phyloP scores from a whole-genome alignment of 139 green algal genomes.

The Haematococcus sp. region DNA sequence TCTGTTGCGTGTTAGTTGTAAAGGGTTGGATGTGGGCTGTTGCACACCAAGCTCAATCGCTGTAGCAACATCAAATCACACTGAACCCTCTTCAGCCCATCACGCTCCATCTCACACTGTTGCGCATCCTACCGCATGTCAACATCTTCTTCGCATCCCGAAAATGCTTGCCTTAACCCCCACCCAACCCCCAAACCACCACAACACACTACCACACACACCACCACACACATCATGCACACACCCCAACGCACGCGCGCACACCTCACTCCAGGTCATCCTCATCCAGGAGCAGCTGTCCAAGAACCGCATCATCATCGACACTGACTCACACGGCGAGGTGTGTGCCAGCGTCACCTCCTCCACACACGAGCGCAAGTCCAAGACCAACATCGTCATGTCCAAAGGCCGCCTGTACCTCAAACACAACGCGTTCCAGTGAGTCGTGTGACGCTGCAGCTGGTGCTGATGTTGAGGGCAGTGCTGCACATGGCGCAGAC shows the following conservation, averaged over 20 bases:
- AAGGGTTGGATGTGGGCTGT: no score
- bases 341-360: slow-evolving; percentile 69
- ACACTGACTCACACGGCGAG: slow-evolving; percentile 68
- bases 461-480: not conserved
- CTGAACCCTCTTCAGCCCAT: no score
- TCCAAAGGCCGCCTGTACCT: slow-evolving; percentile 86
- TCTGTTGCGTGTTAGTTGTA: no score
- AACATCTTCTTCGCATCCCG: no score
- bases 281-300: slow-evolving; percentile 99
- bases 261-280: slow-evolving; percentile 83
- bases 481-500: not conserved
- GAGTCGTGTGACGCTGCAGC: slow-evolving; percentile 40
- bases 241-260: not conserved
- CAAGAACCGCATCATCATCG: slow-evolving; percentile 99
- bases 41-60: no score
- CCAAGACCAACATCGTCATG: slow-evolving; percentile 93
- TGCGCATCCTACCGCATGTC: no score
- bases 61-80: no score
- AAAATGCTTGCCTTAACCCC: no score
- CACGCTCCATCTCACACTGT: no score
- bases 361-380: slow-evolving; percentile 96
- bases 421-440: slow-evolving; percentile 94
- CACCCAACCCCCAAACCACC: no score
- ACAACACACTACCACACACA: not conserved
- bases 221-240: not conserved